These are phyloP conservation scores for Mortierella sp. DNA, from an alignment of 371 early-diverging fungal species.

Conservation along the genomic window DNA sequence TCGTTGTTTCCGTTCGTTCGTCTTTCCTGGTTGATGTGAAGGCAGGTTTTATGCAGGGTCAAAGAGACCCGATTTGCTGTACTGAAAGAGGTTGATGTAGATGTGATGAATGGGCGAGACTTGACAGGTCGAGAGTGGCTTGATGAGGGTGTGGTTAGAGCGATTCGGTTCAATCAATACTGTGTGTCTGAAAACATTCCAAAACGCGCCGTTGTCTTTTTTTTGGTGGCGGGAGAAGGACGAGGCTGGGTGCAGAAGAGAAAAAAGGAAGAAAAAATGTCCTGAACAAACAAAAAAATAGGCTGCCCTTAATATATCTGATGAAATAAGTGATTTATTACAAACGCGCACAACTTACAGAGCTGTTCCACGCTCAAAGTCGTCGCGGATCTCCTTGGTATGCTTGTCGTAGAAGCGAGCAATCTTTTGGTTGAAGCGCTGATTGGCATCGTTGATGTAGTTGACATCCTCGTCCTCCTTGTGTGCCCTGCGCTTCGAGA, in stretches of 20 bases:
- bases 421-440: conserved; percentile 95
- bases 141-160: background rate
- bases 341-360: conserved; percentile 22
- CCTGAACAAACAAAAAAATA: background rate
- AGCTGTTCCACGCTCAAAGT: conserved; percentile 87
- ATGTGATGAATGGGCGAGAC: background rate
- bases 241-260: background rate
- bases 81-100: too few relatives aligned
- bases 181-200: background rate
- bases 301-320: background rate
- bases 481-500: conserved; percentile 78
- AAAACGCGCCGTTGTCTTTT: background rate
- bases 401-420: conserved; percentile 92
- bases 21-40: background rate
- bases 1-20: background rate
- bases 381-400: conserved; percentile 93
- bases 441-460: conserved; percentile 97
- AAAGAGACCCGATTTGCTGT: too few relatives aligned
- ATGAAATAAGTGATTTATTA: background rate
- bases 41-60: too few relatives aligned
- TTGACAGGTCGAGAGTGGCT: background rate
- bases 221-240: conserved; percentile 4
- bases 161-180: background rate
- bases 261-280: background rate
- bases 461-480: conserved; percentile 91